Percentiles rank a stretch among this genome's conserved stretches.
Conservation (phyloP, 2,329 filamentous ascomycete species). For the Dothiorella sarmentorum region DNA sequence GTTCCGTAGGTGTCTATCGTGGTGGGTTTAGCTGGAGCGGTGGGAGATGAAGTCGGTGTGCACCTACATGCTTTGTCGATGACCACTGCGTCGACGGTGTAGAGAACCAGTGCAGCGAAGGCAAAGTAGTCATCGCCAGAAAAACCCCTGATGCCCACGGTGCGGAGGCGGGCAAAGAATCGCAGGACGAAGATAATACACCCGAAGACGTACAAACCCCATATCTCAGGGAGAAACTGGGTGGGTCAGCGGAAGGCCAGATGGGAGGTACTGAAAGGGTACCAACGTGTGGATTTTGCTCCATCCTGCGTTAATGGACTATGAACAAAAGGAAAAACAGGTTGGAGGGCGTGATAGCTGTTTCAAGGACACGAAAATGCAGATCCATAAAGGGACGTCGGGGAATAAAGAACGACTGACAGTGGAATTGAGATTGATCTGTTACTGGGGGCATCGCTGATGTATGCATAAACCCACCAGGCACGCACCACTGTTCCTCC, state of each 20-base stretch:
- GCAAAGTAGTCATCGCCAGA: constrained; percentile 41
- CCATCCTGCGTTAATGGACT: not conserved
- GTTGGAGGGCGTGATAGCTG: not conserved
- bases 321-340: not conserved
- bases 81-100: not conserved
- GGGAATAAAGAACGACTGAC: no score
- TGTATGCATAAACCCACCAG: no score
- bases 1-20: not conserved
- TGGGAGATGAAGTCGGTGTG: no score
- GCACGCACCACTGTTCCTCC: no score
- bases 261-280: not conserved
- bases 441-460: no score
- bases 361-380: no score
- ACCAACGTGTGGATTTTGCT: not conserved
- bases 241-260: not conserved
- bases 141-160: constrained; percentile 37
- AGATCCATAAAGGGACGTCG: no score
- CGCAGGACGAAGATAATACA: constrained; percentile 22
- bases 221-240: constrained; percentile 5
- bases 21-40: no score
- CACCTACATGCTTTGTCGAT: not conserved
- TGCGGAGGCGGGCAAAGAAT: constrained; percentile 37
- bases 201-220: not conserved
- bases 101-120: constrained; percentile 22
- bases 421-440: no score